Base-by-base conservation (phyloP, 805 yeast species). In the Helenozyma baotianmanensis region DNA sequence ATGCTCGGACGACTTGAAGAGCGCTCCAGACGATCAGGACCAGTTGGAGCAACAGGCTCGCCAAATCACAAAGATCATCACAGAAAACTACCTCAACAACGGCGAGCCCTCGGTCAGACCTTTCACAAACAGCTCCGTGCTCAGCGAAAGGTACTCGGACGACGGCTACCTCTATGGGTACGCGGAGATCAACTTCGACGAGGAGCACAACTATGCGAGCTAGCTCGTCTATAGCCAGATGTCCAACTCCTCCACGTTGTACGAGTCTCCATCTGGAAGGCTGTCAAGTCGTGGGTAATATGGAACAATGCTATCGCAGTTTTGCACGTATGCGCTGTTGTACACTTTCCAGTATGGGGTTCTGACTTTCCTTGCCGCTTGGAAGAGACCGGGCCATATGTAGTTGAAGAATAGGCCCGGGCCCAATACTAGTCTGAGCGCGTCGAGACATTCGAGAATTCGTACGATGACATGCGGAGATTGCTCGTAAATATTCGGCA, bases 401-500 rank as follows among this genome's bases (percentile, higher is more conserved):
- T 92, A 92, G 47, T 83, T 78, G 69, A 82, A 54, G 35, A 82
- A 65, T 1, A 78, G 49, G 0, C 95, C 96, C 4, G 75, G 70
- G 0, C 99, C 99, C 10, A 89, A 54, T 0, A 81, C 81, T 28
- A 71, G 62, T 22, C 90, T 65, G 17, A 87, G 53, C 2, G 85
- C 81, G 38, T 83, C 88, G 17, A 92, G 64, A 33, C 89, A 82
- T 35, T 87, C 97, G 29, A 84, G 42, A 2, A 92, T 78, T 43
- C 97, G 74, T 8, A 66, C 70, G 36, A 89, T 88, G 10, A 89
- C 97, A 57, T 92, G 99, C 0, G 97, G 97, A 0, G 97, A 88
- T 0, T 96, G 84, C 56, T 90, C 99, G 53, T 77, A 88, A 2
- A 92, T 67, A 54, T 92, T 92, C 2, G 99, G 98, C 58, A 88